Conservation (phyloP, 2,329 filamentous ascomycete genomes). For the Exophiala phaeomuriformis region DNA sequence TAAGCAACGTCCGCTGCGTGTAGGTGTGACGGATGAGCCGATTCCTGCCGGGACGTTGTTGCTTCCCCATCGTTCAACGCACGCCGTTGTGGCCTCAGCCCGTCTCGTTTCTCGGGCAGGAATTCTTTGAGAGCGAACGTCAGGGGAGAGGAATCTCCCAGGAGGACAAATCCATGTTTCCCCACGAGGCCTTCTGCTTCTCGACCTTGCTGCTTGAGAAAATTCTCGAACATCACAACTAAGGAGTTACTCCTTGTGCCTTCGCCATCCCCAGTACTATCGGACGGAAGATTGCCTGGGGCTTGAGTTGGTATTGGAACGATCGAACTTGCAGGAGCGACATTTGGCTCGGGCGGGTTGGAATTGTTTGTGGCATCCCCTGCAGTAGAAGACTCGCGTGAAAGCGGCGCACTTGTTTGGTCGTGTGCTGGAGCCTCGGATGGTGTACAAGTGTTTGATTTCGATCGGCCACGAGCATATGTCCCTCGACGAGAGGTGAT, state of each 20-base stretch:
- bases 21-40: conserved; percentile 10
- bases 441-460: neutral
- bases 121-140: conserved; percentile 15
- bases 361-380: neutral
- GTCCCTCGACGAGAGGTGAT: conserved; percentile 13
- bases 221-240: conserved; percentile 9
- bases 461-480: conserved; percentile 7
- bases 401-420: too few relatives aligned
- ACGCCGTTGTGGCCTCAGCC: neutral
- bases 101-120: conserved; percentile 3
- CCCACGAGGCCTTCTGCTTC: conserved; percentile 11
- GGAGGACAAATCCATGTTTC: conserved; percentile 11
- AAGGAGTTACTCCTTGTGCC: conserved; percentile 6
- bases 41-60: neutral
- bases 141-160: conserved; percentile 13
- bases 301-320: neutral
- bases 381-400: neutral
- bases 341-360: neutral
- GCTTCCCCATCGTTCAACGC: neutral
- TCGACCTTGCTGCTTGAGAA: conserved; percentile 8
- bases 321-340: neutral
- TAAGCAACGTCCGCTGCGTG: conserved; percentile 8
- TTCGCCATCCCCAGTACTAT: neutral
- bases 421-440: neutral
- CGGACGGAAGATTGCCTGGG: neutral